Base-by-base conservation (phyloP, 2,329 filamentous ascomycete species). In the Colletotrichum tofieldiae region DNA sequence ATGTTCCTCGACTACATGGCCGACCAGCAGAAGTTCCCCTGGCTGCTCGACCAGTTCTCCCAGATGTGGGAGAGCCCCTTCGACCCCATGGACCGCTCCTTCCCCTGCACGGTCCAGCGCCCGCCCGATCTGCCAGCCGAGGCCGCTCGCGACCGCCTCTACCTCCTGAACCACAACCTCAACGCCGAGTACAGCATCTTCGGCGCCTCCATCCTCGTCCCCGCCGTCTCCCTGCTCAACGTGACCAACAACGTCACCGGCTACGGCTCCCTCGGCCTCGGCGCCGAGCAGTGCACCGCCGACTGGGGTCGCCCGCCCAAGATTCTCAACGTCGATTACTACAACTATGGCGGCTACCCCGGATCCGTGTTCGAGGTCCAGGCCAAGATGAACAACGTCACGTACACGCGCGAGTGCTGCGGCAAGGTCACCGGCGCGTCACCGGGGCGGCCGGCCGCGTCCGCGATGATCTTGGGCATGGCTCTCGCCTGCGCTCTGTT, bases 31-130 rank as follows among this genome's bases (percentile, higher is more conserved):
- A 86, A 87, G 26, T 92, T 94, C 23, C 94, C 95, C 0, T 98
- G 94, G 90, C 88, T 98, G 52, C 86, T 98, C 51, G 94, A 97
- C 80, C 88, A 98, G 82, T 98, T 98, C 84, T 89, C 89, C 7
- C 93, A 97, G 78, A 89, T 97, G 83, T 98, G 94, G 93, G 94
- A 98, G 84, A 96, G 95, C 0, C 93, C 94, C 0, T 98, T 97
- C 79, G 93, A 94, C 65, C 94, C 90, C 3, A 78, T 81, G 20
- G 80, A 90, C 78, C 83, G 83, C 60, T 80, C 81, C 0, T 97
- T 98, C 80, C 94, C 95, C 0, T 98, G 95, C 83, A 91, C 85
- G 0, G 86, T 92, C 47, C 90, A 98, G 79, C 91, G 95, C 0
- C 95, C 95, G 0, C 94, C 94, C 0, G 84, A 89, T 54, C 84